These are phyloP conservation scores for Pichia sp. DNA, from an alignment of 1,139 yeast genomes.

Conservation along the genomic window DNA sequence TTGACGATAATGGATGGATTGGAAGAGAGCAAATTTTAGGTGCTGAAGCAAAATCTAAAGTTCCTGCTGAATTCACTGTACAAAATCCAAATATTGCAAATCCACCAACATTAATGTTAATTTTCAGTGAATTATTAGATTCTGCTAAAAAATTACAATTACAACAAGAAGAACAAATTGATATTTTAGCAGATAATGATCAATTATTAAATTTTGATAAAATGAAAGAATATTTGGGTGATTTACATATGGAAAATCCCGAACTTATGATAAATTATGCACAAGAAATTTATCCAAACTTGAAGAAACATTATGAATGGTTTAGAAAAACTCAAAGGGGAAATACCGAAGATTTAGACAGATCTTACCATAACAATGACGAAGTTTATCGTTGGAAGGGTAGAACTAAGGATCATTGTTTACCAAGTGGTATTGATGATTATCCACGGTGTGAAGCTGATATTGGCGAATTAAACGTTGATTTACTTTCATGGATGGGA, in stretches of 20 bases:
- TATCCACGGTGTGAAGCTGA: slow-evolving; percentile 90
- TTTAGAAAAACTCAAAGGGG: slow-evolving; percentile 81
- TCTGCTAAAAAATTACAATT: slow-evolving; percentile 32
- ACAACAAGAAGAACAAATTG: slow-evolving; percentile 1
- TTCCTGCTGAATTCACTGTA: slow-evolving; percentile 76
- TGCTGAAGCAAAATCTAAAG: slow-evolving; percentile 81
- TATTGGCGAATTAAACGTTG: slow-evolving; percentile 86
- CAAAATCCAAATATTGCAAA: slow-evolving; percentile 92
- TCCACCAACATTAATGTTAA: slow-evolving; percentile 89
- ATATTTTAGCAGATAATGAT: not conserved
- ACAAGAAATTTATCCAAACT: slow-evolving; percentile 62
- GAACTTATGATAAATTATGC: slow-evolving; percentile 60
- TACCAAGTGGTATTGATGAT: slow-evolving; percentile 94
- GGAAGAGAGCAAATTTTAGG: slow-evolving; percentile 95
- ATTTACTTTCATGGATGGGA: slow-evolving; percentile 88
- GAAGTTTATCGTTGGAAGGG: slow-evolving; percentile 90
- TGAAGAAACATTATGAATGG: slow-evolving; percentile 78
- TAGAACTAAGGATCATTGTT: slow-evolving; percentile 73
- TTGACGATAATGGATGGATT: slow-evolving; percentile 93
- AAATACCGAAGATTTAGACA: slow-evolving; percentile 64
- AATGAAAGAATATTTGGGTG: slow-evolving; percentile 34
- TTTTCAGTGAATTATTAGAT: slow-evolving; percentile 62
- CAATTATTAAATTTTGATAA: slow-evolving; percentile 17
- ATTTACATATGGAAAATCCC: slow-evolving; percentile 51
- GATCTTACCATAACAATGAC: slow-evolving; percentile 41